Base-by-base conservation (phyloP, 139 green algal species). In the Chloropicon primus region DNA sequence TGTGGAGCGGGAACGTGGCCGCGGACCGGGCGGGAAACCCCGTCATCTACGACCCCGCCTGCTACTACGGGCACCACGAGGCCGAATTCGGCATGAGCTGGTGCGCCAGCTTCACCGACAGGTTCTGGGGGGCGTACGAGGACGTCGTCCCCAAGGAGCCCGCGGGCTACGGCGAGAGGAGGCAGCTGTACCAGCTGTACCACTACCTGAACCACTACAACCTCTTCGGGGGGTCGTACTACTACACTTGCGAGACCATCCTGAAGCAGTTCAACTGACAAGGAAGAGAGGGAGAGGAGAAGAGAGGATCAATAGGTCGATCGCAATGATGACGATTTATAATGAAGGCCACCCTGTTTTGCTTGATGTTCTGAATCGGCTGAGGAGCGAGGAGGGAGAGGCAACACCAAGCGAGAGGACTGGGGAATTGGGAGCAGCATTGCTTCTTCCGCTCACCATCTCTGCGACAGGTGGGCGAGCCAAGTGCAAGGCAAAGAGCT, bases 21-120 rank as follows among this genome's bases (percentile, higher is more conserved):
- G 83, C 81, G 0, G 86, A 90, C 0, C 10, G 41, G 10, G 86
- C 92, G 2, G 90, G 90, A 0, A 26, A 85, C 54, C 89, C 92
- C 0, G 41, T 83, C 54, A 90, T 98, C 23, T 96, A 96, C 72
- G 93, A 95, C 72, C 91, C 90, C 17, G 90, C 89, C 24, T 82
- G 76, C 21, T 98, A 97, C 79, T 97, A 96, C 77, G 93, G 94
- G 0, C 94, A 99, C 82, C 80, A 87, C 73, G 94, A 98, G 84
- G 94, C 93, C 3, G 94, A 98, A 78, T 98, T 94, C 75, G 94
- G 94, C 26, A 98, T 98, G 93, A 86, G 76, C n/a, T 96, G 91
- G 91, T 96, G 90, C 81, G 89, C 88, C n/a, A 82, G 90, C 0
- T 80, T 83, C 24, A 80, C 26, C 2, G 53, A 22, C 10, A 71